Percentiles rank a stretch among this genome's conserved stretches.
These are phyloP conservation scores for Uncinocarpus reesii DNA, from an alignment of 2,329 filamentous ascomycete genomes.

Conservation along the genomic window DNA sequence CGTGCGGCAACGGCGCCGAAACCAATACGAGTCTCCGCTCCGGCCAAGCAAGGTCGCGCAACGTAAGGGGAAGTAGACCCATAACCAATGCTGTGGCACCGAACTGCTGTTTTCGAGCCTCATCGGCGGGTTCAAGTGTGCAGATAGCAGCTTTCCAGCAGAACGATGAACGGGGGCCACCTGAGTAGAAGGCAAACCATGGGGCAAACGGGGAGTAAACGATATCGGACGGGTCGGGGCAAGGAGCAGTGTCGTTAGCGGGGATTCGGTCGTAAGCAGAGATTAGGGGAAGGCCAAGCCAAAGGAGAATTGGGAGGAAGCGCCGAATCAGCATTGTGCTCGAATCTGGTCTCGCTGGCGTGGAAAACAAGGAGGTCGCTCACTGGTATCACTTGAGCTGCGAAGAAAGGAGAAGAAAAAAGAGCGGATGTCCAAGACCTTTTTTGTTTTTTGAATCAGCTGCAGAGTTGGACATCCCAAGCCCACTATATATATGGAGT, in stretches of 20 bases:
- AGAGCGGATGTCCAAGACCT: too few relatives aligned
- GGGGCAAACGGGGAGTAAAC: conserved; percentile 38
- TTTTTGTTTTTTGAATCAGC: too few relatives aligned
- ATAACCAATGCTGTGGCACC: conserved; percentile 26
- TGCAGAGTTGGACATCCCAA: too few relatives aligned
- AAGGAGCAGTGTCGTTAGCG: conserved; percentile 27
- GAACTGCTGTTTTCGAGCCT: conserved; percentile 27
- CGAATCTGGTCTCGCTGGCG: not conserved
- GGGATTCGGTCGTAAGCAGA: not conserved
- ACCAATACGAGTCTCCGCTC: conserved; percentile 22
- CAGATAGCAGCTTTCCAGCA: conserved; percentile 28
- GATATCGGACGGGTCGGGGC: conserved; percentile 27
- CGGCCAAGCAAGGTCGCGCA: conserved; percentile 28
- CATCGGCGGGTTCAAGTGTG: conserved; percentile 20
- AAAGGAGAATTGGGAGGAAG: conserved; percentile 3
- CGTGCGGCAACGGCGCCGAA: conserved; percentile 15
- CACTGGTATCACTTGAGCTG: not conserved
- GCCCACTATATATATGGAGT: too few relatives aligned
- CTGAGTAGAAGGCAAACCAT: conserved; percentile 11
- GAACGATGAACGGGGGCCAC: conserved; percentile 3
- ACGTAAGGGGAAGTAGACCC: conserved; percentile 26
- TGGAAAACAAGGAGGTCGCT: not conserved
- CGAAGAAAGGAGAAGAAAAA: too few relatives aligned
- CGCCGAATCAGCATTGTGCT: conserved; percentile 13
- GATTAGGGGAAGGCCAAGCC: not conserved